These are phyloP conservation scores for Colletotrichum sansevieriae DNA, from an alignment of 2,329 filamentous ascomycete species.

Conservation along the genomic window DNA sequence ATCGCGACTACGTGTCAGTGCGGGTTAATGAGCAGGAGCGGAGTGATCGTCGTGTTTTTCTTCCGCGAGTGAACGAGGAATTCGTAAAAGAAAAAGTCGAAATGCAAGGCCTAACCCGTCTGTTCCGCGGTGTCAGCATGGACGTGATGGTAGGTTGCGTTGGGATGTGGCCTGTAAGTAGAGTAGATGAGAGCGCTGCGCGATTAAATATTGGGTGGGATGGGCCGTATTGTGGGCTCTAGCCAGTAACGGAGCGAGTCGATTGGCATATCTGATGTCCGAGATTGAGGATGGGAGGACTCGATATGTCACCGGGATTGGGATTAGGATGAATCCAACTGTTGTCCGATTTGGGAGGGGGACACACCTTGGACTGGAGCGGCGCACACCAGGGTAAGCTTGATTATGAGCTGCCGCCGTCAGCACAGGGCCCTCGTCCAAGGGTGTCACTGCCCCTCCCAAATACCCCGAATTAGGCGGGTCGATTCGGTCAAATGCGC, in stretches of 20 bases:
- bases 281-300: slow-evolving; percentile 16
- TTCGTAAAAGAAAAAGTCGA: slow-evolving; percentile 5
- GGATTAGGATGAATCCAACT: slow-evolving; percentile 22
- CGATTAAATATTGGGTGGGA: slow-evolving; percentile 39
- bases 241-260: slow-evolving; percentile 7
- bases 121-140: slow-evolving; percentile 33
- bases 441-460: slow-evolving; percentile 31
- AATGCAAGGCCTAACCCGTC: slow-evolving; percentile 16
- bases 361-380: slow-evolving; percentile 12
- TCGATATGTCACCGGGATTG: slow-evolving; percentile 14
- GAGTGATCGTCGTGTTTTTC: slow-evolving; percentile 17
- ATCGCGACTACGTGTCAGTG: slow-evolving; percentile 14
- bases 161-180: slow-evolving; percentile 28
- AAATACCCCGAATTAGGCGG: slow-evolving; percentile 20
- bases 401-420: slow-evolving; percentile 4
- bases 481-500: slow-evolving; percentile 48
- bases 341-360: slow-evolving; percentile 9
- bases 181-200: slow-evolving; percentile 12
- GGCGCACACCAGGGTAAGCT: slow-evolving; percentile 28
- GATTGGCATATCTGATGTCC: slow-evolving; percentile 28
- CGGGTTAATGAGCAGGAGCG: slow-evolving; percentile 24
- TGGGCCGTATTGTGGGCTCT: slow-evolving; percentile 24
- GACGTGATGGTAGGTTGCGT: slow-evolving; percentile 22
- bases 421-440: background rate
- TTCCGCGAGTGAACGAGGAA: slow-evolving; percentile 9